Base-by-base conservation (phyloP, 2,329 filamentous ascomycete species). In the Esteya vermicola region DNA sequence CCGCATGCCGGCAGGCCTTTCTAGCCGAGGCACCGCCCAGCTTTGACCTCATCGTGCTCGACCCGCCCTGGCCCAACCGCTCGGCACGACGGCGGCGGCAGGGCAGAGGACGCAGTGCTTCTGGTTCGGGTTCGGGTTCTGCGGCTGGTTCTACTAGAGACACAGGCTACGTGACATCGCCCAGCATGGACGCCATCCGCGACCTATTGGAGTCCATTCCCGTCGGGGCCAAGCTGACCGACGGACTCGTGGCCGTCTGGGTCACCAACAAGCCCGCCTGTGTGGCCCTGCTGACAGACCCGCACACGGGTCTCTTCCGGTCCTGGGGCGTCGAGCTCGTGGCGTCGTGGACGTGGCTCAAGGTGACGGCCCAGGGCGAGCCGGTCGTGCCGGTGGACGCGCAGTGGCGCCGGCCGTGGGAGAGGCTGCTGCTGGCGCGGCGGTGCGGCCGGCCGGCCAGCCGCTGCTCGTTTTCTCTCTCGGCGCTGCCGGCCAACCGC, bases 1-100 rank as follows among this genome's bases (percentile, higher is more conserved):
- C 54, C 45, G 61, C 59, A 6, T 57, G 57, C 33, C 55, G 63
- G 28, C 49, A 54, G 3, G 45, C 47, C 0, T 68, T 77, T 47
- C 47, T 63, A 1, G 47, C 56, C 13, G 52, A 51, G 4, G 63
- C 68, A n/a, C n/a, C n/a, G 2, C 65, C 18, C 50, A 30, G 54
- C 7, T 86, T 89, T 55, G 63, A 82, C 47, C 61, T 88, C 33
- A 64, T 88, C 28, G 55, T 86, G 8, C 60, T 88, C 18, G 83
- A 89, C 52, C 84, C 84, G 4, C 83, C 84, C 1, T 89, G 84
- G 83, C 81, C 83, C 0, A 89, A 85, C 52, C 71, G 77, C 34
- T 88, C 82, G 6, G 83, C 75, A 13, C 70, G 70, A 48, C 39
- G 47, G 1, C 41, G 47, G 8, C 36, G 45, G 4, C 41, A 33